Base-by-base conservation (phyloP, 1,284 basidiomycete species). In the Cryptococcus sp. region DNA sequence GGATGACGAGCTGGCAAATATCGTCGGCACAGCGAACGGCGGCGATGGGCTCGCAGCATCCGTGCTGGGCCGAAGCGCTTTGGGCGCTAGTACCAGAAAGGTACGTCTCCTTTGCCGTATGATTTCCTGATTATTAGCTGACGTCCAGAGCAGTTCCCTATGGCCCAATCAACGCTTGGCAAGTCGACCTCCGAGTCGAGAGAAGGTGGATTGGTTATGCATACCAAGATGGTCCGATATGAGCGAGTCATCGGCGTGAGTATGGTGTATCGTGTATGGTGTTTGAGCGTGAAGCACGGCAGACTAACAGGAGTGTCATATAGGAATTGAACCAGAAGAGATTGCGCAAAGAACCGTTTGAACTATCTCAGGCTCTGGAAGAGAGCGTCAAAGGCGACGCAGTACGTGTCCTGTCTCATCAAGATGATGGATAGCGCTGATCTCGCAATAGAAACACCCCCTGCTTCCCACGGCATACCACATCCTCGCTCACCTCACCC, bases 191-290 rank as follows among this genome's bases (percentile, higher is more conserved):
- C 58, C n/a, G 73, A 73, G 56, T 54, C 66, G 1, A 67, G 66
- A 46, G 75, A 77, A 59, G 72, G 74, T 15, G 73, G 73, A 5
- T 55, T 91, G 84, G 76, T 78, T 16, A 80, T 80, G 76, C 93
- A 95, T 78, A 88, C 85, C 75, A 92, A 92, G 80, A 94, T 95
- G 91, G 90, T 94, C 86, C 87, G 86, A n/a, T 97, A 95, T 75
- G 90, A 92, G 77, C 85, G 86, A 56, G 87, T 90, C 35, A 82
- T 95, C 45, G 93, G 91, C 74, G 80, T 84, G 49, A 84, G 89
- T 7, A 82, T 8, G 7, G 27, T 19, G 27, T 17, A 5, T 45
- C 20, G 8, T 15, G 89, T 7, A 82, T 8, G 7, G 27, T 23
- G 27, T 17, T 3, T 45, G 52, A 25, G 44, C 25, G 44, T 17